Base-by-base conservation (phyloP, 2,329 filamentous ascomycete species). In the Fusarium annulatum region DNA sequence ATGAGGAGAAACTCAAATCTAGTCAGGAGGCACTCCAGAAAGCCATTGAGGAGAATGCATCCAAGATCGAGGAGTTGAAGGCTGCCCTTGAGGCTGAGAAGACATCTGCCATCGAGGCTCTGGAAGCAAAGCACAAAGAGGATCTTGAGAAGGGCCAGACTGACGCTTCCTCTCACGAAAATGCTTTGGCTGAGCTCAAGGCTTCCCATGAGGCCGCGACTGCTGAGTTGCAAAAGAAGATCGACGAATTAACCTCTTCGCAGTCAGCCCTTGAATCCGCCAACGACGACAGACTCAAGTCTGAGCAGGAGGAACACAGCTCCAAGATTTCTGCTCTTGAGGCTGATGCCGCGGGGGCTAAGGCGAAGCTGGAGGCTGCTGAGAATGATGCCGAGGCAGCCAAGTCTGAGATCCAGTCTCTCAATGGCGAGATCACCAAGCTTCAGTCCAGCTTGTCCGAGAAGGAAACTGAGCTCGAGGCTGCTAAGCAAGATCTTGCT, bases 61-160 rank as follows among this genome's bases (percentile, higher is more conserved):
- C 82, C 49, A 86, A 87, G 77, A 80, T 91, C 12, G 84, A 86
- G 65, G 83, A 85, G 62, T 79, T 91, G n/a, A 85, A 87, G 75
- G 79, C 82, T 46, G 83, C 85, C 1, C 79, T 90, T 11, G 80
- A 83, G 23, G 83, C 87, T 33, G 84, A 91, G 76, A 88, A 91
- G 72, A 79, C 85, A 51, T 80, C 85, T 46, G 77, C 80, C 18
- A 76, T 90, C 18, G 82, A 85, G 46, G 85, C 85, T 9, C 80
- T 91, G 51, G 86, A 90, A 78, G 80, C 84, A n/a, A 86, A 87
- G 71, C 87, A 91, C 72, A 83, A 85, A 38, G 83, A 85, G 51
- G 85, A 87, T 69, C 80, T 90, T 34, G 84, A 84, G 11, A 84
- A 86, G 74, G 85, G 83, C 62, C 82, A 85, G 73, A 76, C 83